phyloP scores from a whole-genome alignment of 169 alveolate genomes.

The Plasmodium sp. region DNA sequence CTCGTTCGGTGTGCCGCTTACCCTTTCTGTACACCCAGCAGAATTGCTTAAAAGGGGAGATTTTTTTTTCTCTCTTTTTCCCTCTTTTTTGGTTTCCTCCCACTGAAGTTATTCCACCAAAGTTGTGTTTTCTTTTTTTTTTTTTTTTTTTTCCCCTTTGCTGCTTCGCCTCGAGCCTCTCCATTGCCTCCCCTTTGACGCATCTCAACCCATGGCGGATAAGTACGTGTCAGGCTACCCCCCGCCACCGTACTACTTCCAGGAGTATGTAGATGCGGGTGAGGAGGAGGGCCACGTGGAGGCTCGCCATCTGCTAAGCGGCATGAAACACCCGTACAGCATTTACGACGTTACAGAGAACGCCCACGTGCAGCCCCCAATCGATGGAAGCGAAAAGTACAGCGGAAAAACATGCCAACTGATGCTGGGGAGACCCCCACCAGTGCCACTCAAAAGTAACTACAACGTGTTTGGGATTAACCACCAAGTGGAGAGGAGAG shows the following conservation, averaged over 20 bases:
- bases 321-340: neutral
- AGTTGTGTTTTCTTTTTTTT: neutral
- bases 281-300: neutral
- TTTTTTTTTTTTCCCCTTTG: neutral
- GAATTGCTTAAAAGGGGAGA: neutral
- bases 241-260: conserved; percentile 83
- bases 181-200: neutral
- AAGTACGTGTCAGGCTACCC: conserved; percentile 81
- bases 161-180: neutral
- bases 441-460: conserved; percentile 72
- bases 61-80: neutral
- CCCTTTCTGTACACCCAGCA: neutral
- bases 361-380: neutral
- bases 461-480: conserved; percentile 78
- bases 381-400: neutral
- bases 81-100: neutral
- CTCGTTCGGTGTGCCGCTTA: neutral
- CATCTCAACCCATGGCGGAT: neutral
- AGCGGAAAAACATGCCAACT: neutral
- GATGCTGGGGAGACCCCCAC: conserved; percentile 77
- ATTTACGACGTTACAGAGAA: conserved; percentile 24
- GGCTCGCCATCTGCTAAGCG: neutral
- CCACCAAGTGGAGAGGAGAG: conserved; percentile 54
- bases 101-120: neutral
- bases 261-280: conserved; percentile 74